Evolutionary conservation across 768 basidiomycete genomes (phyloP).

Genomic region (Lactarius sanguifluus): DNA sequence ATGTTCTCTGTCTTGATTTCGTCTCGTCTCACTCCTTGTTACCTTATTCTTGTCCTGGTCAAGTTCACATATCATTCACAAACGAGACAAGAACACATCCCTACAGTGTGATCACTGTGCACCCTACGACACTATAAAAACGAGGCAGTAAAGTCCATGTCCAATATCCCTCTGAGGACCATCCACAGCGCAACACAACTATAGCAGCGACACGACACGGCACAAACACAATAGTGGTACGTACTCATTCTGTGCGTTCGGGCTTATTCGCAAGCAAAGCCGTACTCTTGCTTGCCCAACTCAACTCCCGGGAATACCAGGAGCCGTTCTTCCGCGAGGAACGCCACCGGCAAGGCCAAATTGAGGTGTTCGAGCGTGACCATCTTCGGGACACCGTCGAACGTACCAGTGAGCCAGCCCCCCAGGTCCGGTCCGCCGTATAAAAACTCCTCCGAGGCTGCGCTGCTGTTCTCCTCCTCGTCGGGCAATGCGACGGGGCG

Average conservation of each 20-base stretch:
- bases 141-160: background rate
- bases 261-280: background rate
- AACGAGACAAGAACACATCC: background rate
- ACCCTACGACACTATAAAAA: slow-evolving; percentile 5
- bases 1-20: background rate
- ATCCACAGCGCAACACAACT: background rate
- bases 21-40: background rate
- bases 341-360: slow-evolving; percentile 3
- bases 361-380: background rate
- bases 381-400: background rate
- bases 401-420: slow-evolving; percentile 2
- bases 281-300: background rate
- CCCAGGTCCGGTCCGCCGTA: background rate
- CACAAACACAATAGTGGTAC: background rate
- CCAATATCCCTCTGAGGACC: background rate
- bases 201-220: background rate
- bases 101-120: background rate
- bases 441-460: background rate
- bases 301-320: background rate
- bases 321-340: background rate
- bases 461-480: background rate
- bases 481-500: background rate
- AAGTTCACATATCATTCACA: background rate
- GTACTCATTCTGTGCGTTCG: background rate
- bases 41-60: slow-evolving; percentile 2